A percentile compares a stretch with the other conserved stretches of the same genome.
Evolutionary conservation across 495 filamentous ascomycete genomes (phyloP).

Genomic region (Pseudevernia furfuracea): DNA sequence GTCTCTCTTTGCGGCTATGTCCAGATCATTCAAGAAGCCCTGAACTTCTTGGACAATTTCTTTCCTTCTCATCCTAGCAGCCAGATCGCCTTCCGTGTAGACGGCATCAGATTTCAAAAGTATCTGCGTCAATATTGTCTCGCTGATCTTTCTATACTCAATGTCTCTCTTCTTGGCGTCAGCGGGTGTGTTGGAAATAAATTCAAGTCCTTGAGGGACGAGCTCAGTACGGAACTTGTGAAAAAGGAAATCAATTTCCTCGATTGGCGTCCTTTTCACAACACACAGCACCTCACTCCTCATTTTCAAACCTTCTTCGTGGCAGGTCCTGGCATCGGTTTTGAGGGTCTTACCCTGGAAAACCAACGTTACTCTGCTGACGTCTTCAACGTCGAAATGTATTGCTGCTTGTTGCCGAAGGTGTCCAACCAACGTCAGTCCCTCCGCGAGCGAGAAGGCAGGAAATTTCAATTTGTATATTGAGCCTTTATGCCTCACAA

Average conservation of each 20-base stretch:
- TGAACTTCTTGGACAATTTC: constrained; percentile 55
- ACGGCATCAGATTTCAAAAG: constrained; percentile 76
- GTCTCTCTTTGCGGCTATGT: constrained; percentile 34
- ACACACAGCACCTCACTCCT: constrained; percentile 65
- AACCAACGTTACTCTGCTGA: constrained; percentile 58
- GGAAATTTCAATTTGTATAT: constrained; percentile 71
- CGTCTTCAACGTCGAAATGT: constrained; percentile 33
- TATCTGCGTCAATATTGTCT: constrained; percentile 74
- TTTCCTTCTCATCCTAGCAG: not conserved
- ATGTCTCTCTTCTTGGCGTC: constrained; percentile 65
- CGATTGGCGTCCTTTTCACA: constrained; percentile 46
- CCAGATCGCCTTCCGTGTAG: constrained; percentile 24
- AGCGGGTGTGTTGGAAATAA: constrained; percentile 53
- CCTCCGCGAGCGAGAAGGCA: constrained; percentile 69
- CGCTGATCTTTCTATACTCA: constrained; percentile 67
- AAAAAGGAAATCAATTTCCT: constrained; percentile 61
- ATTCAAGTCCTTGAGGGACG: constrained; percentile 57
- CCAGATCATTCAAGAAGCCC: constrained; percentile 54
- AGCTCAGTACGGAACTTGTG: constrained; percentile 56
- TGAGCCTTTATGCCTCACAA: constrained; percentile 58
- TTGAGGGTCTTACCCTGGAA: constrained; percentile 73
- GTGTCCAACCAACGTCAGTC: constrained; percentile 56
- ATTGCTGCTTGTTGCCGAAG: constrained; percentile 54
- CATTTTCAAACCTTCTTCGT: constrained; percentile 66
- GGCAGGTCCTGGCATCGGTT: constrained; percentile 50